Conservation (phyloP, 2,329 filamentous ascomycete species). For the Alternaria gaisen region DNA sequence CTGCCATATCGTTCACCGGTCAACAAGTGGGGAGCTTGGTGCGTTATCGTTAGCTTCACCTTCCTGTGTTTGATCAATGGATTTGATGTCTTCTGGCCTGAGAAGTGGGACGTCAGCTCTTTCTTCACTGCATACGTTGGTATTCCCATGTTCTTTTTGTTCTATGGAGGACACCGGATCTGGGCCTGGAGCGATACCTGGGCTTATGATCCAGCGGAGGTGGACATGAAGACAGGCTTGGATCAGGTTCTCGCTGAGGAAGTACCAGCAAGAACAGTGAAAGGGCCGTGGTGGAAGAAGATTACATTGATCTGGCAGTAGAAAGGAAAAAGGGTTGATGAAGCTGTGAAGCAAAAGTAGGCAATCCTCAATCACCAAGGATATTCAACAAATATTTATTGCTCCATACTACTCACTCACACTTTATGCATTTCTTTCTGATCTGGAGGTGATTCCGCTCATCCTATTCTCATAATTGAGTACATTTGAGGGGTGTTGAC, state of each 20-base stretch:
- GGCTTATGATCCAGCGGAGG: conserved; percentile 58
- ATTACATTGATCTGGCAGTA: conserved; percentile 38
- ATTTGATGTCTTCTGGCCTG: conserved; percentile 57
- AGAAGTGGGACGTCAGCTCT: conserved; percentile 67
- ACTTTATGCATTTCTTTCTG: background rate
- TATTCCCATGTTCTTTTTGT: conserved; percentile 66
- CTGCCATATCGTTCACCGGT: conserved; percentile 64
- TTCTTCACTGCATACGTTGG: conserved; percentile 76
- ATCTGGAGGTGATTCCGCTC: background rate
- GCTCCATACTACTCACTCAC: background rate
- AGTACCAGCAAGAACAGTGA: conserved; percentile 33
- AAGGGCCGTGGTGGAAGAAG: conserved; percentile 37
- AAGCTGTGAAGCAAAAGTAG: background rate
- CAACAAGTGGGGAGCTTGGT: conserved; percentile 72
- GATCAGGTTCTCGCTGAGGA: conserved; percentile 45
- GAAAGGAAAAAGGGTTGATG: background rate
- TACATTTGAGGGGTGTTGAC: background rate
- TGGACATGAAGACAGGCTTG: conserved; percentile 62
- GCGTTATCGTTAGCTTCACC: conserved; percentile 65
- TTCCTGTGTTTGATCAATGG: conserved; percentile 77
- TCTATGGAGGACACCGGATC: conserved; percentile 64
- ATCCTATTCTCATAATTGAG: too few species aligned
- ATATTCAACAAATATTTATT: background rate
- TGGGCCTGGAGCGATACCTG: conserved; percentile 60
- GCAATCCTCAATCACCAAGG: background rate